Evolutionary conservation across 2,329 filamentous ascomycete genomes (phyloP).

Genomic region (Colletotrichum sp.): DNA sequence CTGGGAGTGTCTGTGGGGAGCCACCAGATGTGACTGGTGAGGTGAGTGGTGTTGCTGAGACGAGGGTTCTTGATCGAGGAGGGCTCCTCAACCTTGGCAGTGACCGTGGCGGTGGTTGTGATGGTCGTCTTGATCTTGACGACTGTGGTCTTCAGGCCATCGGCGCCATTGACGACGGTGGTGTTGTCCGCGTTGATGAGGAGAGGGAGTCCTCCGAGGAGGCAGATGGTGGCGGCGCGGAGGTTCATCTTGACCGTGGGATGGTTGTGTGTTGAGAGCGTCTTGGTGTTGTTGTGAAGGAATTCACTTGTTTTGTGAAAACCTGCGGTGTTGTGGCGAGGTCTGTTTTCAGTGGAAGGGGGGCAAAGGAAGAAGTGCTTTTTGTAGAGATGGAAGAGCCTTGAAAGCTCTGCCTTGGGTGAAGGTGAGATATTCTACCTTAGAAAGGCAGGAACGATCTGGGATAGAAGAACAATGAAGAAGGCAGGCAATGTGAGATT

Average conservation of each 20-base stretch:
- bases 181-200: background rate
- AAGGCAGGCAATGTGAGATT: background rate
- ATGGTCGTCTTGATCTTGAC: background rate
- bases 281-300: background rate
- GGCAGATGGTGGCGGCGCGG: background rate
- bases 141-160: background rate
- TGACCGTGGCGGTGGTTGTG: background rate
- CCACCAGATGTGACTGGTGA: background rate
- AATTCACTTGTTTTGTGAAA: background rate
- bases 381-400: background rate
- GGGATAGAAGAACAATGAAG: background rate
- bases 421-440: background rate
- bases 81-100: background rate
- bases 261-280: background rate
- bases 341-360: background rate
- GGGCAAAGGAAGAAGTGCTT: background rate
- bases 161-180: background rate
- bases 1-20: background rate
- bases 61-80: background rate
- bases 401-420: background rate
- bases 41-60: background rate
- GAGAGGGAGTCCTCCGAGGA: background rate
- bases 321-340: background rate
- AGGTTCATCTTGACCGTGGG: background rate
- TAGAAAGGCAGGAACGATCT: background rate